These are phyloP conservation scores for Drechslerella coelobrocha DNA, from an alignment of 2,329 filamentous ascomycete genomes.

Conservation along the genomic window DNA sequence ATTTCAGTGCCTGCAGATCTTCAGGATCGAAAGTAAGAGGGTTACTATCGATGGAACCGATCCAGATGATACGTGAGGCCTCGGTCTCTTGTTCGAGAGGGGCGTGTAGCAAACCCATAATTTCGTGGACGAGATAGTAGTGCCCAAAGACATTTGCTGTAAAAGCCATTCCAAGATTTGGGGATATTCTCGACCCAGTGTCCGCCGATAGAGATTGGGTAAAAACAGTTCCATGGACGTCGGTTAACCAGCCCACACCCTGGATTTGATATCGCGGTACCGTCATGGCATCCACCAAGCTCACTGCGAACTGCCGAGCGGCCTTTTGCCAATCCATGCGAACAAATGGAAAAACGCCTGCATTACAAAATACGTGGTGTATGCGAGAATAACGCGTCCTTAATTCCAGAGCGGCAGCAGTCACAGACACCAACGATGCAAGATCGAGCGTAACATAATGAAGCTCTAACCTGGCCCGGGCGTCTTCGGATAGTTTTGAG, in stretches of 20 bases:
- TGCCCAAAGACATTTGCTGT: slow-evolving; percentile 94
- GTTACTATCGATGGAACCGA: slow-evolving; percentile 78
- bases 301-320: slow-evolving; percentile 65
- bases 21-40: slow-evolving; percentile 64
- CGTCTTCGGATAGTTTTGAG: slow-evolving; percentile 12
- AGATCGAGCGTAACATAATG: slow-evolving; percentile 52
- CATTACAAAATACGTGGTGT: slow-evolving; percentile 82
- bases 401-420: slow-evolving; percentile 33
- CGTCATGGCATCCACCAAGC: slow-evolving; percentile 72
- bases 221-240: slow-evolving; percentile 14
- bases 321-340: slow-evolving; percentile 75
- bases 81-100: slow-evolving; percentile 57
- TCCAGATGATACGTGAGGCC: slow-evolving; percentile 78
- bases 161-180: slow-evolving; percentile 76
- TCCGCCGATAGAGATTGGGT: slow-evolving; percentile 61
- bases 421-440: slow-evolving; percentile 51
- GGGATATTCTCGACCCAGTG: slow-evolving; percentile 52
- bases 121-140: slow-evolving; percentile 82
- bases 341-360: slow-evolving; percentile 84
- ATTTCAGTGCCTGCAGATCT: slow-evolving; percentile 77
- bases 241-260: slow-evolving; percentile 62
- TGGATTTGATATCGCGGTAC: slow-evolving; percentile 78
- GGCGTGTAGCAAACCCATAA: slow-evolving; percentile 74
- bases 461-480: slow-evolving; percentile 36
- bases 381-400: slow-evolving; percentile 67